These are phyloP conservation scores for Xylaria scruposa DNA, from an alignment of 495 filamentous ascomycete genomes.

Conservation along the genomic window DNA sequence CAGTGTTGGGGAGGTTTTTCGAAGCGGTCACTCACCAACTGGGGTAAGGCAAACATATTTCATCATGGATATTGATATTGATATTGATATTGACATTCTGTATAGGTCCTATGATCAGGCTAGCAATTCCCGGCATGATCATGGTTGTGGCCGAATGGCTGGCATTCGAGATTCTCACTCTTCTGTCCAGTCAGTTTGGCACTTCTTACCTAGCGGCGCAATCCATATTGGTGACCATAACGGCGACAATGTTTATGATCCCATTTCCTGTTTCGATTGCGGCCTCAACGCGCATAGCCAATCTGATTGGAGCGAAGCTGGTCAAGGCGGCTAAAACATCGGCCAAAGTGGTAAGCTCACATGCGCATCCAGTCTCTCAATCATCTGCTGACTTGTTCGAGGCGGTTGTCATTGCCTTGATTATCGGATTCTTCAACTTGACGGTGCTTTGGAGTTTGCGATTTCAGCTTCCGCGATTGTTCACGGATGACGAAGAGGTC, in stretches of 20 bases:
- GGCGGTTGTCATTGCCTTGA: conserved; percentile 64
- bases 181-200: conserved; percentile 73
- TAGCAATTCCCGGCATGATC: conserved; percentile 83
- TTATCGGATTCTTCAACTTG: conserved; percentile 80
- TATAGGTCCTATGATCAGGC: conserved; percentile 73
- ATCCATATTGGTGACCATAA: conserved; percentile 61
- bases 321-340: conserved; percentile 73
- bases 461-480: conserved; percentile 74
- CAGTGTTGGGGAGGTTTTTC: conserved; percentile 86
- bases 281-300: conserved; percentile 67
- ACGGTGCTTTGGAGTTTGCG: conserved; percentile 68
- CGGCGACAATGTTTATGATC: conserved; percentile 64
- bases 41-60: background rate
- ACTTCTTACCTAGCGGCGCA: conserved; percentile 71
- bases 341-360: conserved; percentile 65
- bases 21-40: conserved; percentile 7
- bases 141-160: conserved; percentile 95
- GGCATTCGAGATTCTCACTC: conserved; percentile 80
- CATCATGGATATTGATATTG: background rate
- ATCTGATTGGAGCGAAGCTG: conserved; percentile 72
- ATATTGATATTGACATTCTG: conserved; percentile 28
- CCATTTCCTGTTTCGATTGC: conserved; percentile 69
- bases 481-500: conserved; percentile 82
- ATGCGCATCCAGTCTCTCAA: background rate
- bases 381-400: conserved; percentile 34